Conservation (phyloP, 352 stramenopile species). For the Phytophthora citrophthora region DNA sequence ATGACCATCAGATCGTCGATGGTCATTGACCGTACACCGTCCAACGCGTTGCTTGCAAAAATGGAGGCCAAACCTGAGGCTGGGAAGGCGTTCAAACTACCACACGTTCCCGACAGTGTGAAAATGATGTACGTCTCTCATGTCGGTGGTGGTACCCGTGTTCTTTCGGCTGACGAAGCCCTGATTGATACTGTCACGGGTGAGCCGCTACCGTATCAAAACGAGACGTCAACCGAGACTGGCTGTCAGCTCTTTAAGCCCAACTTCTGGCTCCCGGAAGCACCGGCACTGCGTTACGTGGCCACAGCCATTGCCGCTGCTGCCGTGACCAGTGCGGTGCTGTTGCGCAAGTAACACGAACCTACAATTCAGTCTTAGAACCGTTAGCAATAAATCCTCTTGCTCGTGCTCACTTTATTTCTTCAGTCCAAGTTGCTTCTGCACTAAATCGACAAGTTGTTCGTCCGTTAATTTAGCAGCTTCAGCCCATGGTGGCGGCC, state of each 20-base stretch:
- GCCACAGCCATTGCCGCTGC: constrained; percentile 21
- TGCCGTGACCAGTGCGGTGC: constrained; percentile 17
- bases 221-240: constrained; percentile 2
- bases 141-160: constrained; percentile 56
- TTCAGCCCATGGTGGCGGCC: constrained; percentile 54
- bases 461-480: constrained; percentile 53
- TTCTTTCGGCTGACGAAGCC: constrained; percentile 43
- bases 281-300: constrained; percentile 8
- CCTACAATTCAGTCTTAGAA: constrained; percentile 9
- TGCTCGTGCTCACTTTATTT: constrained; percentile 7
- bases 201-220: constrained; percentile 32
- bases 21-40: constrained; percentile 17
- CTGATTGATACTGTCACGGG: constrained; percentile 60
- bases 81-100: constrained; percentile 25
- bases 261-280: constrained; percentile 9
- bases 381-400: constrained; percentile 7
- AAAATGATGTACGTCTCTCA: constrained; percentile 79
- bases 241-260: constrained; percentile 13
- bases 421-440: constrained; percentile 36
- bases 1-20: constrained; percentile 49
- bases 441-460: constrained; percentile 59
- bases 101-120: constrained; percentile 36
- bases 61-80: constrained; percentile 20
- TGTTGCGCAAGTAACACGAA: constrained; percentile 30
- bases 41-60: constrained; percentile 26